Evolutionary conservation across 176 grass and related monocot species (phyloP).

Genomic region (Aegilops umbellulata): DNA sequence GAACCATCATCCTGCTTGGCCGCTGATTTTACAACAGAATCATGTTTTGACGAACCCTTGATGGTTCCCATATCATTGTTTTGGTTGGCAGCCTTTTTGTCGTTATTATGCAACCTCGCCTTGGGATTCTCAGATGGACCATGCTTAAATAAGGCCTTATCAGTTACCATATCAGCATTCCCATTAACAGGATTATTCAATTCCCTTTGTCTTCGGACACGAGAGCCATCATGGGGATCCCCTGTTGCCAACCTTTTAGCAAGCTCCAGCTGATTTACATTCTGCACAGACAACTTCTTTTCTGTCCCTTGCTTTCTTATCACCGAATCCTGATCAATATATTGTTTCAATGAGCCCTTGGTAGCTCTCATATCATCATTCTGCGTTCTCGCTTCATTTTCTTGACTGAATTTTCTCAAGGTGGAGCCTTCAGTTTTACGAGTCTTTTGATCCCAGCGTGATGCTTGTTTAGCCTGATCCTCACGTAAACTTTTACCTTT

Average conservation of each 20-base stretch:
- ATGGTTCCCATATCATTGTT: constrained; percentile 17
- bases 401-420: constrained; percentile 20
- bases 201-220: constrained; percentile 18
- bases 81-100: constrained; percentile 21
- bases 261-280: constrained; percentile 20
- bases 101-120: neutral
- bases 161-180: constrained; percentile 26
- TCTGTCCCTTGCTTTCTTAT: constrained; percentile 23
- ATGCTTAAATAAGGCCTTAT: constrained; percentile 24
- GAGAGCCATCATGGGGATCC: neutral
- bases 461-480: constrained; percentile 15
- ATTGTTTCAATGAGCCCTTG: constrained; percentile 20
- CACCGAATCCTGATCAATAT: constrained; percentile 23
- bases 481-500: neutral
- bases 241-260: constrained; percentile 17
- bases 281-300: neutral
- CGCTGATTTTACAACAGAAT: constrained; percentile 5
- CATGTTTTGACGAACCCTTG: constrained; percentile 20
- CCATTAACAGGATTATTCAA: constrained; percentile 14
- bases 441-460: constrained; percentile 29
- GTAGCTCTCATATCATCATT: constrained; percentile 26
- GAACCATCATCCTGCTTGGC: constrained; percentile 23
- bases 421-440: constrained; percentile 15
- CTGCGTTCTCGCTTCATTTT: constrained; percentile 8
- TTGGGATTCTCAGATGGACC: constrained; percentile 27